phyloP scores from a whole-genome alignment of 257 asterid species.

The Plantago elongata region DNA sequence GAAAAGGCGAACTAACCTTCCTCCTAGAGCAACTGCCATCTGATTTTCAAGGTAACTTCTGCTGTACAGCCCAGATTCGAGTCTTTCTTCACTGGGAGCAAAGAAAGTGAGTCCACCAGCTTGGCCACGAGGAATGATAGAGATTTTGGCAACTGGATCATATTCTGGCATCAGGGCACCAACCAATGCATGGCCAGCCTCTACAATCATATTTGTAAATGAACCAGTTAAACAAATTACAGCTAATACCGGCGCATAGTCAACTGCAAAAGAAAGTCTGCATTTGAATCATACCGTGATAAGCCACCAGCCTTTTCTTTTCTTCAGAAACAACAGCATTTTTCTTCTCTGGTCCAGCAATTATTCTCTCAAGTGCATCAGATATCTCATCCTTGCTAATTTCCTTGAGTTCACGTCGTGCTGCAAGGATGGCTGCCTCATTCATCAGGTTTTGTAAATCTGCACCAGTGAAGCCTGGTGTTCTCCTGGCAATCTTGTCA shows the following conservation, averaged over 20 bases:
- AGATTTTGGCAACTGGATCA: constrained; percentile 97
- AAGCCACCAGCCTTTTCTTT: constrained; percentile 89
- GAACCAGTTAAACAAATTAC: background rate
- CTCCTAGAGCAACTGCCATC: constrained; percentile 99
- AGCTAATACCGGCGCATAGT: background rate
- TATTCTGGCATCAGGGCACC: constrained; percentile 99
- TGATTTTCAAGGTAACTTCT: constrained; percentile 97
- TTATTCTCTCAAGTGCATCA: constrained; percentile 94
- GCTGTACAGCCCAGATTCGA: constrained; percentile 93
- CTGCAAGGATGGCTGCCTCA: constrained; percentile 98
- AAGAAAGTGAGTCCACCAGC: constrained; percentile 99
- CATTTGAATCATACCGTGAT: constrained; percentile 50
- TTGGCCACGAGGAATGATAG: constrained; percentile 99
- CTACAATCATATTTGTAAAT: constrained; percentile 30
- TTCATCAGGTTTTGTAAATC: constrained; percentile 98
- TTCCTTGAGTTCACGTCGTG: constrained; percentile 93
- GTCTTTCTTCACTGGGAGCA: constrained; percentile 99
- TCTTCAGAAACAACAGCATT: constrained; percentile 97
- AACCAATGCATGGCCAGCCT: constrained; percentile 99
- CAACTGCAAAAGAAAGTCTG: background rate
- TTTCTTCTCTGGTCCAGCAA: constrained; percentile 99
- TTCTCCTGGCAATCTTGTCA: constrained; percentile 87
- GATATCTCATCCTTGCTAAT: constrained; percentile 98
- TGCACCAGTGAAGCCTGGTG: constrained; percentile 99
- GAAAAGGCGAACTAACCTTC: constrained; percentile 52